Percentiles rank a stretch among this genome's conserved stretches.
Evolutionary conservation across 192 early-diverging fungal genomes (phyloP).

Genomic region (Linnemannia zychae): DNA sequence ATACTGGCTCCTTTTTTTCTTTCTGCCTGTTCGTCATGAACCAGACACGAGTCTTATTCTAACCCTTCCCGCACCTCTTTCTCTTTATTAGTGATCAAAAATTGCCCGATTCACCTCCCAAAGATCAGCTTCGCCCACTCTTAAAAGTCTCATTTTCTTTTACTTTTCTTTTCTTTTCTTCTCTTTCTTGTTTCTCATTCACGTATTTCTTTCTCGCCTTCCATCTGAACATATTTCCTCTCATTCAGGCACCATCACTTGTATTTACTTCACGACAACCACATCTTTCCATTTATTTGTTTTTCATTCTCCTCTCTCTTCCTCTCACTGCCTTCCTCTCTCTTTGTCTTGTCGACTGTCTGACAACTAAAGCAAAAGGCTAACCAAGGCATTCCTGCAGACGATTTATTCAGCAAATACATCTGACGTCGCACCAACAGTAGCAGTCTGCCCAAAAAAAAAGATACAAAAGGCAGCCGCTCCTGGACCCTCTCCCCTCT

Average conservation of each 20-base stretch:
- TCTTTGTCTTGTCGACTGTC: too few species aligned
- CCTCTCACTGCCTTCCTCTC: not conserved
- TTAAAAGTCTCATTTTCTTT: not conserved
- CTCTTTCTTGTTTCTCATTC: not conserved
- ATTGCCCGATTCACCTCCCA: not conserved
- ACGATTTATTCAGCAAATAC: not conserved
- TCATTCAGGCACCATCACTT: not conserved
- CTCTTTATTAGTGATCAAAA: not conserved
- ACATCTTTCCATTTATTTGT: not conserved
- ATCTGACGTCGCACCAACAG: conserved; percentile 3
- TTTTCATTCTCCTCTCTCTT: not conserved
- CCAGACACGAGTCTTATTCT: not conserved
- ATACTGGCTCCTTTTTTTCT: not conserved
- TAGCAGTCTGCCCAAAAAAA: not conserved
- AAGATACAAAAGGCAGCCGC: not conserved
- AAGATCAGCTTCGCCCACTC: conserved; percentile 8
- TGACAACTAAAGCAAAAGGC: not conserved
- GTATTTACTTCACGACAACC: too few species aligned
- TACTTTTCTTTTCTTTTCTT: not conserved
- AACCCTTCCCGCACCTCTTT: not conserved
- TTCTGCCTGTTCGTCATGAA: not conserved
- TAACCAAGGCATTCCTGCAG: not conserved
- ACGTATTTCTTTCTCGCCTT: not conserved
- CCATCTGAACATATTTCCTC: not conserved
- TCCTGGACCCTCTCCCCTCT: not conserved